Evolutionary conservation across 2,329 filamentous ascomycete species (phyloP).

Genomic region (Exophiala bonariae): DNA sequence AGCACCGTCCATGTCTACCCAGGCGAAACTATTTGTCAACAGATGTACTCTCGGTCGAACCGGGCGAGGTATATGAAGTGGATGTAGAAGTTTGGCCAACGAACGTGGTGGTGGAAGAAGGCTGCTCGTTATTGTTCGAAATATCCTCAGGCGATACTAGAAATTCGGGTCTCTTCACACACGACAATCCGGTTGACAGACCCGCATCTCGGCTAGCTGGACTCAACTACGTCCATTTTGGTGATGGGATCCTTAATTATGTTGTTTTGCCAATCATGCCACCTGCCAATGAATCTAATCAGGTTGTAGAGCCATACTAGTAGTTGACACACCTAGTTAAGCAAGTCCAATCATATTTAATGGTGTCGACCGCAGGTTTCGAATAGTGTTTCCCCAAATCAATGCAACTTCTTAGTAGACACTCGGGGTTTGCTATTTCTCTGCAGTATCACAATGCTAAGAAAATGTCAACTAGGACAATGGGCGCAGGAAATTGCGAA

Average conservation of each 20-base stretch:
- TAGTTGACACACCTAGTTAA: no score
- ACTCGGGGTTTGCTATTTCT: no score
- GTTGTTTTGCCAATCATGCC: constrained; percentile 52
- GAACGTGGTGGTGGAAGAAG: constrained; percentile 37
- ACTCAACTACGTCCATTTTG: constrained; percentile 51
- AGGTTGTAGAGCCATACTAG: no score
- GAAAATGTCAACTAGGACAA: no score
- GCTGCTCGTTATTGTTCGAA: constrained; percentile 31
- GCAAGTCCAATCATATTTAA: no score
- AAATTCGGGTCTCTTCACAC: constrained; percentile 51
- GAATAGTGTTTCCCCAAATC: no score
- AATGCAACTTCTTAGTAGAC: no score
- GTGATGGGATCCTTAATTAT: constrained; percentile 46
- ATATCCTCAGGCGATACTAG: constrained; percentile 50
- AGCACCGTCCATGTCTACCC: constrained; percentile 49
- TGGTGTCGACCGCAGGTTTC: no score
- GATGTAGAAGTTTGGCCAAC: constrained; percentile 46
- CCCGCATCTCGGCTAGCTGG: constrained; percentile 44
- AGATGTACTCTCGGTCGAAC: constrained; percentile 48
- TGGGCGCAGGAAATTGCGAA: no score
- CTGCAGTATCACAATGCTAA: no score
- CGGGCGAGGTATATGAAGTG: constrained; percentile 51
- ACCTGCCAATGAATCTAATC: no score
- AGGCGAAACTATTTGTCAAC: constrained; percentile 52
- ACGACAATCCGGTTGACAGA: no score